Evolutionary conservation across 1,284 basidiomycete species (phyloP).

Genomic region (Tilletia indica): DNA sequence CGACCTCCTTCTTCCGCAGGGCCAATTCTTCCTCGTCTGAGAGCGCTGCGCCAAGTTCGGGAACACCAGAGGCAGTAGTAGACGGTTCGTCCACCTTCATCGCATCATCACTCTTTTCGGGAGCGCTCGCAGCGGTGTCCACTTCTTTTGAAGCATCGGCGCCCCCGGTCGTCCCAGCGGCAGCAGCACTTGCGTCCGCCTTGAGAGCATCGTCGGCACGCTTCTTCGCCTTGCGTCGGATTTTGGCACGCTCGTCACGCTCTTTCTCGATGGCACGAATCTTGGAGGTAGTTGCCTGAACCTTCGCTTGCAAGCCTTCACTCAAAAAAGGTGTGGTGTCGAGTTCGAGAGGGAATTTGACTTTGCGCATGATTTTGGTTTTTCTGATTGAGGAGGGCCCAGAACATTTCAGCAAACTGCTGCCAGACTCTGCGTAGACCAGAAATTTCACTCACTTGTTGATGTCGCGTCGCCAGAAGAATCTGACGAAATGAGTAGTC

Average conservation of each 20-base stretch:
- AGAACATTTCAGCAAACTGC: too few relatives aligned
- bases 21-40: slow-evolving; percentile 69
- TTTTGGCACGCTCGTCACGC: slow-evolving; percentile 76
- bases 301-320: slow-evolving; percentile 71
- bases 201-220: slow-evolving; percentile 51
- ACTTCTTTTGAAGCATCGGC: slow-evolving; percentile 56
- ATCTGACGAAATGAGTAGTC: slow-evolving; percentile 88
- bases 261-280: slow-evolving; percentile 79
- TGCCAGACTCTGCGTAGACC: neutral
- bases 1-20: slow-evolving; percentile 40
- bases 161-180: slow-evolving; percentile 34
- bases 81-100: slow-evolving; percentile 20
- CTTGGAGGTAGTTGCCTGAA: slow-evolving; percentile 69
- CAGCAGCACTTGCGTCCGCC: slow-evolving; percentile 24
- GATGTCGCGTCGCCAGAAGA: slow-evolving; percentile 91
- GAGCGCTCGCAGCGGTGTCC: slow-evolving; percentile 59
- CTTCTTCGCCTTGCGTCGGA: slow-evolving; percentile 68
- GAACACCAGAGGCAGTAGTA: neutral
- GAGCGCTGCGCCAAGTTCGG: slow-evolving; percentile 54
- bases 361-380: slow-evolving; percentile 70
- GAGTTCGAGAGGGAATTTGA: slow-evolving; percentile 84
- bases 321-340: slow-evolving; percentile 81
- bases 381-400: slow-evolving; percentile 29
- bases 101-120: slow-evolving; percentile 56
- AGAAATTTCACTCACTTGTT: slow-evolving; percentile 59